Evolutionary conservation across 2,329 filamentous ascomycete genomes (phyloP), one percentile per base, ranked within the genome.

Genomic region (Arachnomyces sp.): DNA sequence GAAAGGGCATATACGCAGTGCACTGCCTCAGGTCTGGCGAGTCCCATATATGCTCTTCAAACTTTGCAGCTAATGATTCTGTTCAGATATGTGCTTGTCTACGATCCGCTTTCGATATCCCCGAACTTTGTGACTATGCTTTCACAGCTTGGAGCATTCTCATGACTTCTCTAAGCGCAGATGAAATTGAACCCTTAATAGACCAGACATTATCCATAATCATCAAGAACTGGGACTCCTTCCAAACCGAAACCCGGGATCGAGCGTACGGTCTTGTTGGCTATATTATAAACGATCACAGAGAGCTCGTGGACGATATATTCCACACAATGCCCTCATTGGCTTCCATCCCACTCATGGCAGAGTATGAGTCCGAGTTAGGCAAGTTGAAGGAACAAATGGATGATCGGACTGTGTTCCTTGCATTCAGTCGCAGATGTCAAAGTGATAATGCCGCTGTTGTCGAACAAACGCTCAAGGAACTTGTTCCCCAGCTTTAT

Each of bases 171-270:
- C 72, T 96, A 35, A 81, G 82, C 7, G 79, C 81, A 42, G 82
- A 88, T 16, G 89, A 95, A 54, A 72, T 94, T 4, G 81, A 83
- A 48, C 72, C 78, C 17, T 73, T 95, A 29, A 68, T 96, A 7
- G 88, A 94, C 56, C 88, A 90, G 43, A 94, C 89, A 0, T 87
- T 96, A 49, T 88, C 89, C 39, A 77, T 94, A 31, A 79, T 96
- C 36, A 80, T 83, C 16, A 80, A 82, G 49, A 82, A 92, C 54
- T 98, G 92, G 92, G 49, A 58, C 3, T 61, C 53, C 2, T 80
- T 96, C 41, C 77, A 80, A 15, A 66, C 72, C 3, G 58, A 68
- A 2, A 81, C 81, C 2, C 77, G 76, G 46, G 54, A 71, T 7
- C 69, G 71, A 40, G 82, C 81, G 2, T 71, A 77, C 43, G 65